Conservation (phyloP, 108 stramenopile genomes). For the Cyclostephanos tholiformis region DNA sequence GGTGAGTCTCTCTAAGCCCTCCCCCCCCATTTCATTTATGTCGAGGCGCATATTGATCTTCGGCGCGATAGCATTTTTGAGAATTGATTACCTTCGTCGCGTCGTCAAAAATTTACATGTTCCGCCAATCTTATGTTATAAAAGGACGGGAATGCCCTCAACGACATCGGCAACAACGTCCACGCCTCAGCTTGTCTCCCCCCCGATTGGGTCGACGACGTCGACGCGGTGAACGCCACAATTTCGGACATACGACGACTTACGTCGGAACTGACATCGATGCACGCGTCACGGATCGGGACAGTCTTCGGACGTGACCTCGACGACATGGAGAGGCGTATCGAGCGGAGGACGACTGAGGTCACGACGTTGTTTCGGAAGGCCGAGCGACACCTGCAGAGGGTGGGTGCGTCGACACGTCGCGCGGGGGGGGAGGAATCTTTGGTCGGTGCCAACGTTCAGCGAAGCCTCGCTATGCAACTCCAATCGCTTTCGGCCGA, state of each 20-base stretch:
- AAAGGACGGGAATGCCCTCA: constrained; percentile 11
- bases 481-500: constrained; percentile 88
- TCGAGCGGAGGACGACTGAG: constrained; percentile 84
- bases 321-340: constrained; percentile 86
- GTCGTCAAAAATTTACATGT: neutral
- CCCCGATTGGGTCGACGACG: constrained; percentile 84
- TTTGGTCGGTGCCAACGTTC: constrained; percentile 85
- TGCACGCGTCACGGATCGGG: constrained; percentile 94
- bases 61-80: neutral
- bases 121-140: neutral
- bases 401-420: constrained; percentile 79
- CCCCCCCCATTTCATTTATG: neutral
- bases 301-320: constrained; percentile 88
- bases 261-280: constrained; percentile 81
- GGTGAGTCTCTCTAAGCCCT: constrained; percentile 54
- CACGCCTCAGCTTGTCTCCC: constrained; percentile 54
- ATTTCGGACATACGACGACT: constrained; percentile 78
- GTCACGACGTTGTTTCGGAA: constrained; percentile 88
- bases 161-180: constrained; percentile 6
- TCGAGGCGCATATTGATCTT: neutral
- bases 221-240: constrained; percentile 78
- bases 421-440: constrained; percentile 86
- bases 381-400: constrained; percentile 83
- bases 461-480: constrained; percentile 91
- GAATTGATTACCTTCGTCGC: neutral